Conservation (phyloP, 495 filamentous ascomycete species). For the Penicillium riverlandense region DNA sequence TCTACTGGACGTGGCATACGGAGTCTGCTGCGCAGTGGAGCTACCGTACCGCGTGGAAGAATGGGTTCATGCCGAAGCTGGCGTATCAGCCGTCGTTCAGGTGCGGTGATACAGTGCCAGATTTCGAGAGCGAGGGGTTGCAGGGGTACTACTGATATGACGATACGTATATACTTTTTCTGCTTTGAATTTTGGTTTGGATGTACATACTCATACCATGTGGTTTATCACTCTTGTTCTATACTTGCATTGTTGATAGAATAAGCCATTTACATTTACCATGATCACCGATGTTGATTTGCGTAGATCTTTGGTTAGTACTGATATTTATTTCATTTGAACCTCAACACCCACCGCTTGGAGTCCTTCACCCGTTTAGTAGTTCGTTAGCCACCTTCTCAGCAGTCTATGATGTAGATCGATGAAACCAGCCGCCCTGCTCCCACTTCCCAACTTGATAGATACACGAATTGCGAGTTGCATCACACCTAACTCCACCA, state of each 20-base stretch:
- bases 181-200: not conserved
- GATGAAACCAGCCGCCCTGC: conserved; percentile 61
- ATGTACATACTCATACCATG: too few species aligned
- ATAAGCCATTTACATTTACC: too few species aligned
- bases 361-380: too few species aligned
- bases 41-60: conserved; percentile 76
- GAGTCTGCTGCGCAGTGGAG: conserved; percentile 86
- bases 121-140: conserved; percentile 47
- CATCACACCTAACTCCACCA: conserved; percentile 45
- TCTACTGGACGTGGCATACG: conserved; percentile 94
- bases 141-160: conserved; percentile 60
- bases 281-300: not conserved
- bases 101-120: conserved; percentile 62
- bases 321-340: too few species aligned
- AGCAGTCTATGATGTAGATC: too few species aligned
- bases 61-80: conserved; percentile 75
- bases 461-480: conserved; percentile 35
- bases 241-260: too few species aligned
- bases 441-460: conserved; percentile 67
- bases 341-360: too few species aligned
- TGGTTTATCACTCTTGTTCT: too few species aligned
- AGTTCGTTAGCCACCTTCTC: too few species aligned
- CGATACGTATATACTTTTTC: not conserved
- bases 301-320: not conserved
- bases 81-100: conserved; percentile 70